Base-by-base conservation (phyloP, 179 eudicot genomes). In the Pouteria campechiana region DNA sequence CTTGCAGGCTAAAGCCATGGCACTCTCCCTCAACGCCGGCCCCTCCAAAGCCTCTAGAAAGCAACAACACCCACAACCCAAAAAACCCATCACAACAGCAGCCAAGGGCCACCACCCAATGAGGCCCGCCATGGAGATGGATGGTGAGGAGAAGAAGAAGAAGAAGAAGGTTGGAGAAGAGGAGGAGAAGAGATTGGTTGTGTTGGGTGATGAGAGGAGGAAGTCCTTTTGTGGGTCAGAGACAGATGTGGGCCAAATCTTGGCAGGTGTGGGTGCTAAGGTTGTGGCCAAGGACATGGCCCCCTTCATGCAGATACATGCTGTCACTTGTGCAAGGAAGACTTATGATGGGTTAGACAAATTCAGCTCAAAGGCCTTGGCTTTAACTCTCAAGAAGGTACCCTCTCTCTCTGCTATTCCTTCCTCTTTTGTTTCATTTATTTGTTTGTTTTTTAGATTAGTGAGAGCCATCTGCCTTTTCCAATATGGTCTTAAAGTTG, bases 301-400 rank as follows among this genome's bases (percentile, higher is more conserved):
- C 0, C 81, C 93, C 6, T 75, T 71, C 47, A 81, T 89, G 83
- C 93, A 85, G 60, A 80, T 81, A n/a, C 95, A 89, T 61, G 95
- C 85, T 59, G 86, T 89, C 47, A 77, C 78, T 54, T 70, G 64
- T 72, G 89, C 97, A 41, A 89, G 97, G 60, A 81, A 85, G 54
- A 53, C 82, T 33, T 57, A 52, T 63, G 97, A 89, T 64, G 85
- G 95, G 55, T 60, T 89, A 61, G 97, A 89, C 51, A 89, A 81
- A 51, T 89, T 89, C 73, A 76, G 79, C 52, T 68, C 95, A 43
- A 89, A 66, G 42, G 50, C 72, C 44, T 89, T 89, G 52, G 97
- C 95, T 37, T 65, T 63, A 7, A 65, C 89, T 25, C 93, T 89
- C 14, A 83, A 88, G 60, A 88, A 84, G 94, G 94, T 80, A 61